phyloP scores from a whole-genome alignment of 1,139 yeast species.

The Geotrichum fermentans region DNA sequence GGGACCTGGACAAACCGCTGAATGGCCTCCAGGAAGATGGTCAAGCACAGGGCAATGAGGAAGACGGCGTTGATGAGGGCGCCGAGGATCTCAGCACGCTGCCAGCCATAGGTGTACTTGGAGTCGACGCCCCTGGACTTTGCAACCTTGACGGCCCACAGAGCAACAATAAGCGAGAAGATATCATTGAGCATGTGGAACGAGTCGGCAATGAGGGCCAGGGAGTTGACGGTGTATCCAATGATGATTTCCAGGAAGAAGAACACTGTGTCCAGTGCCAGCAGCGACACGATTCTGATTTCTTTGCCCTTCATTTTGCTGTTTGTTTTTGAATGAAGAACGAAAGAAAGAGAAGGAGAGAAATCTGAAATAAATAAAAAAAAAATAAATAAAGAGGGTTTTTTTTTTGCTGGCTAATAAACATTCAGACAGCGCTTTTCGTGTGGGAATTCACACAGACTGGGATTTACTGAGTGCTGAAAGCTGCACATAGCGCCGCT shows the following conservation, averaged over 20 bases:
- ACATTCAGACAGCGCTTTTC: too few relatives aligned
- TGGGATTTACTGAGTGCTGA: too few relatives aligned
- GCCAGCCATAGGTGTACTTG: constrained; percentile 92
- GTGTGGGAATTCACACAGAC: too few relatives aligned
- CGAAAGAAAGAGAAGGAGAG: not conserved
- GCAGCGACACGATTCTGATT: constrained; percentile 63
- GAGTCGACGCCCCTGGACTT: constrained; percentile 79
- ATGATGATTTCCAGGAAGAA: constrained; percentile 80
- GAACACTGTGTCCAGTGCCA: constrained; percentile 73
- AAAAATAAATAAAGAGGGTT: not conserved
- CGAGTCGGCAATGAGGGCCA: constrained; percentile 91
- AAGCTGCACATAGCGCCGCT: too few relatives aligned
- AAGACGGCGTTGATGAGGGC: constrained; percentile 93
- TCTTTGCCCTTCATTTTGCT: constrained; percentile 50
- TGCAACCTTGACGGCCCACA: constrained; percentile 94
- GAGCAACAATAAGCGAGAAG: constrained; percentile 79
- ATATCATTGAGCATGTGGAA: constrained; percentile 97
- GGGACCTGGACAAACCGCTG: constrained; percentile 84
- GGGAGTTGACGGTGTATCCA: constrained; percentile 81
- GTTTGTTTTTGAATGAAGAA: not conserved
- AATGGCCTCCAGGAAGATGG: constrained; percentile 87
- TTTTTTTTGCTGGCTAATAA: too few relatives aligned
- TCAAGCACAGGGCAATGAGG: constrained; percentile 82
- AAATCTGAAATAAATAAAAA: not conserved
- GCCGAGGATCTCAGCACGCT: constrained; percentile 93